Evolutionary conservation across 441 rosid species (phyloP).

Genomic region (Pelargonium cotyledonis): DNA sequence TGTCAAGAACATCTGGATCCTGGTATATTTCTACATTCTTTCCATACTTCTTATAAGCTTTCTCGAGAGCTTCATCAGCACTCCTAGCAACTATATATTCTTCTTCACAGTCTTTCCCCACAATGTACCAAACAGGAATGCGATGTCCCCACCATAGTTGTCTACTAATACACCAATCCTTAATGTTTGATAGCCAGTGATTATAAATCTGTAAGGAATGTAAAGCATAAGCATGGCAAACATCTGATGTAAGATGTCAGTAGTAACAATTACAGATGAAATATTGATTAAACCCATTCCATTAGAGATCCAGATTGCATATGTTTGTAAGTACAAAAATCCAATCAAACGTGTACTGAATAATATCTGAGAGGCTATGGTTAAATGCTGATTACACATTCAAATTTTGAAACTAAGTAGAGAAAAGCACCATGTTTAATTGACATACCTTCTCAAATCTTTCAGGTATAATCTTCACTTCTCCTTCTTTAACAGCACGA

Average conservation of each 20-base stretch:
- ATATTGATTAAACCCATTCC: background rate
- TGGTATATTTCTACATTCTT: conserved; percentile 74
- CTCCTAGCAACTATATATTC: conserved; percentile 75
- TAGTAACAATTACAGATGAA: background rate
- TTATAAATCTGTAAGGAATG: conserved; percentile 62
- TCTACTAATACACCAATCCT: conserved; percentile 99
- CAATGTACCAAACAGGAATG: conserved; percentile 95
- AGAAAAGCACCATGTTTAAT: background rate
- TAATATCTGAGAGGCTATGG: background rate
- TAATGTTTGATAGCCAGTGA: conserved; percentile 92
- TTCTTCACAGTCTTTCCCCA: conserved; percentile 77
- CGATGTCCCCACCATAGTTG: conserved; percentile 99
- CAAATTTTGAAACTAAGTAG: conserved; percentile 2
- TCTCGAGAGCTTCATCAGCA: conserved; percentile 70
- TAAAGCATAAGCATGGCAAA: conserved; percentile 3
- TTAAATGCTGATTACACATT: background rate
- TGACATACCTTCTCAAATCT: conserved; percentile 85
- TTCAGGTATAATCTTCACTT: conserved; percentile 74
- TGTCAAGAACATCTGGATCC: conserved; percentile 96
- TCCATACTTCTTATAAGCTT: conserved; percentile 70
- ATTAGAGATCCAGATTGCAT: background rate
- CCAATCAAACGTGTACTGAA: background rate
- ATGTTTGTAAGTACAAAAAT: background rate
- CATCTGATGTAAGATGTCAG: background rate
- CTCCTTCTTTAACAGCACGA: conserved; percentile 71